phyloP scores from a whole-genome alignment of 2,329 filamentous ascomycete genomes.

The Neonectria faginata region DNA sequence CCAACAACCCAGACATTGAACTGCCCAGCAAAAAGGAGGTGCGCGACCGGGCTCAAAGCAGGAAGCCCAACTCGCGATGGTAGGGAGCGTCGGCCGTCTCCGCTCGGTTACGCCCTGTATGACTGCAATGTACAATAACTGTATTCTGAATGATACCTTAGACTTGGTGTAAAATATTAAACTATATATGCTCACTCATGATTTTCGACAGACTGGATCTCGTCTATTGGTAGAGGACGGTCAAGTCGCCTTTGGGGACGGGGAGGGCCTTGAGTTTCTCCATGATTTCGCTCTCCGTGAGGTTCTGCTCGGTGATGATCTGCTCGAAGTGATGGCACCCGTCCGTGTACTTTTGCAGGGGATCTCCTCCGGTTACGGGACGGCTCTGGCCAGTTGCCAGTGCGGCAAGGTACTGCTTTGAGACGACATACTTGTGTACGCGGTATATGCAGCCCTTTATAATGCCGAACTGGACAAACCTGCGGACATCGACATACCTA shows the following conservation, averaged over 20 bases:
- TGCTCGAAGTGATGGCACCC: conserved; percentile 83
- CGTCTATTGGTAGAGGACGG: conserved; percentile 63
- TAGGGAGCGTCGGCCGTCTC: conserved; percentile 3
- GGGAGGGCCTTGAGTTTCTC: conserved; percentile 72
- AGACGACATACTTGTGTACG: conserved; percentile 89
- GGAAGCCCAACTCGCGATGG: conserved; percentile 25
- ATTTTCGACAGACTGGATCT: not conserved
- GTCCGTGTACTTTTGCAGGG: conserved; percentile 76
- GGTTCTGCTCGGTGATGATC: conserved; percentile 80
- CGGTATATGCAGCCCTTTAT: conserved; percentile 96
- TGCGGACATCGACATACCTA: conserved; percentile 83
- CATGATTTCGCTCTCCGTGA: conserved; percentile 78
- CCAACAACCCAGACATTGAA: conserved; percentile 57
- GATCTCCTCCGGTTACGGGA: conserved; percentile 57
- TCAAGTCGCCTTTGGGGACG: conserved; percentile 64
- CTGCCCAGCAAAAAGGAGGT: conserved; percentile 53
- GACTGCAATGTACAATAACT: conserved; percentile 47
- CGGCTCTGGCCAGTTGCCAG: conserved; percentile 66
- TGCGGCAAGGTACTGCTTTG: conserved; percentile 69
- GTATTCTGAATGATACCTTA: conserved; percentile 46
- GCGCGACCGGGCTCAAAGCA: conserved; percentile 41
- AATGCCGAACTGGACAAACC: conserved; percentile 94
- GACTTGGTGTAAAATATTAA: conserved; percentile 41
- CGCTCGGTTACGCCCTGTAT: conserved; percentile 34
- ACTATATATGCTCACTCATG: conserved; percentile 24